Evolutionary conservation across 2,329 filamentous ascomycete genomes (phyloP).

Genomic region (Cryphonectria naterciae): DNA sequence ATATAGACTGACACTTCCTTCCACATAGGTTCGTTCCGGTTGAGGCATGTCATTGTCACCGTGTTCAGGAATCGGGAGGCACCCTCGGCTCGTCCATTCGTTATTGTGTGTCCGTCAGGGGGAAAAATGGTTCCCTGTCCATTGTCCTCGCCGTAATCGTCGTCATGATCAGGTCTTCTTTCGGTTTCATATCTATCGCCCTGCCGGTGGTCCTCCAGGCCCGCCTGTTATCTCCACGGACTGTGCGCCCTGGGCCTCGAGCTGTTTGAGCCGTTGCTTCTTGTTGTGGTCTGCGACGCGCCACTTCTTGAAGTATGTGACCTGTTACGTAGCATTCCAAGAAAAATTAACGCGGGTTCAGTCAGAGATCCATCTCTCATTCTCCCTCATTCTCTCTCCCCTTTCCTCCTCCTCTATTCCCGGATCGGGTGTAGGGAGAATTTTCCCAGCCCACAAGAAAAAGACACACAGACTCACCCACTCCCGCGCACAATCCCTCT

Average conservation of each 20-base stretch:
- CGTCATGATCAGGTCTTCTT: no score
- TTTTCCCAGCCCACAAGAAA: background rate
- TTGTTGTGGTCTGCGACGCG: conserved; percentile 91
- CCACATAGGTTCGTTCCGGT: background rate
- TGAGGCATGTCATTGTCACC: background rate
- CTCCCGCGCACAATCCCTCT: conserved; percentile 82
- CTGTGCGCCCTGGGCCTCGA: conserved; percentile 73
- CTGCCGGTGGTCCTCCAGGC: conserved; percentile 29
- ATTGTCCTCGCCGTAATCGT: background rate
- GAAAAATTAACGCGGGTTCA: background rate
- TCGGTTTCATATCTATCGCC: background rate
- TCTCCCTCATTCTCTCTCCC: background rate
- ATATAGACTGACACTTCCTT: background rate
- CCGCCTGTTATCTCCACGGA: conserved; percentile 50
- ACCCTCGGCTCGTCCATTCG: no score
- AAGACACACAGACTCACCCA: conserved; percentile 68
- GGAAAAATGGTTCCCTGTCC: background rate
- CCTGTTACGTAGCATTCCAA: conserved; percentile 51
- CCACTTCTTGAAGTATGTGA: conserved; percentile 97
- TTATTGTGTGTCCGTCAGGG: background rate
- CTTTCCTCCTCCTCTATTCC: background rate
- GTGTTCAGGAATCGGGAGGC: background rate
- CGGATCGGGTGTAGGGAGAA: background rate
- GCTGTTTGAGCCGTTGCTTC: conserved; percentile 74
- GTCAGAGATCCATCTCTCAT: background rate